These are phyloP conservation scores for Claviceps digitariae DNA, from an alignment of 2,329 filamentous ascomycete genomes.

Conservation along the genomic window DNA sequence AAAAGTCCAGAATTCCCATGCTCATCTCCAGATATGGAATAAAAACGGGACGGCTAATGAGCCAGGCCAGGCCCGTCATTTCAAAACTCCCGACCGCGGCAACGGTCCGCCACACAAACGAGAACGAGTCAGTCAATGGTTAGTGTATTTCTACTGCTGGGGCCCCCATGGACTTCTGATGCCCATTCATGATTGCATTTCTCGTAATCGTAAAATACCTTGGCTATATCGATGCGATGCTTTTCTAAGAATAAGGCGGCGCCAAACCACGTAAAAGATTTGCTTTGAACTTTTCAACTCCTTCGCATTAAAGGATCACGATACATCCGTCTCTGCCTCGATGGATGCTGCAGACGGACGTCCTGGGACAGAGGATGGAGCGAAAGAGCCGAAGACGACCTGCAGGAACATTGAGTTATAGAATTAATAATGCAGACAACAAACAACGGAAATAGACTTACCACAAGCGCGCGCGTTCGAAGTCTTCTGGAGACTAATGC, in stretches of 20 bases:
- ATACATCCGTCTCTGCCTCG: background rate
- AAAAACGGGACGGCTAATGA: background rate
- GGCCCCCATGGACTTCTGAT: background rate
- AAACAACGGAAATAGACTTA: background rate
- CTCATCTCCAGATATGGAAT: background rate
- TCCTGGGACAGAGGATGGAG: background rate
- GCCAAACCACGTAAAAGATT: background rate
- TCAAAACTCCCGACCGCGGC: background rate
- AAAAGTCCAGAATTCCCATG: background rate
- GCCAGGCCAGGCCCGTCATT: background rate
- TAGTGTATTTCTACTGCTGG: background rate
- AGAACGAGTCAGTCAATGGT: background rate
- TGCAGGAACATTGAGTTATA: background rate
- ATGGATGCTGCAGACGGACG: background rate
- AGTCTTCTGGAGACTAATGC: background rate
- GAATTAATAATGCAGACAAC: background rate
- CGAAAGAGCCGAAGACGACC: background rate
- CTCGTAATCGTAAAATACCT: background rate
- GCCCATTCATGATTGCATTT: background rate
- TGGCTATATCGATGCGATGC: background rate
- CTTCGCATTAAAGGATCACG: background rate
- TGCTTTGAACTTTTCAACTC: background rate
- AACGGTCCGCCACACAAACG: background rate
- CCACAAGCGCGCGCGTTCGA: background rate
- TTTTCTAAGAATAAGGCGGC: background rate